Evolutionary conservation across 106 monocot genomes (phyloP).

Genomic region (Dendrobium nobile): DNA sequence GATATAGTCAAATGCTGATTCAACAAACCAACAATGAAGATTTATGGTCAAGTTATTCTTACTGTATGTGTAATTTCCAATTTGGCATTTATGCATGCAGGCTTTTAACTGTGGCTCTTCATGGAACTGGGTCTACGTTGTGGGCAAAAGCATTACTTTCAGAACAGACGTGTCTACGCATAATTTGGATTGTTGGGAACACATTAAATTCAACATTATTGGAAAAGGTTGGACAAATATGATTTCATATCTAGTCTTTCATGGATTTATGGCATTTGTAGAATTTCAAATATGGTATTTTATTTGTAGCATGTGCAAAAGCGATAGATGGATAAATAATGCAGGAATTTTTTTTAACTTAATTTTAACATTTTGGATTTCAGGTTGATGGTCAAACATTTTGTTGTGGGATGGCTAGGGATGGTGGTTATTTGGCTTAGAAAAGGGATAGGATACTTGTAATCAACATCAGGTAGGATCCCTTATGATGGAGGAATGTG

Average conservation of each 20-base stretch:
- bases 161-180: constrained; percentile 45
- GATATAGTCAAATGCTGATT: not conserved
- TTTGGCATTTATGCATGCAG: constrained; percentile 26
- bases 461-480: not conserved
- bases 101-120: constrained; percentile 50
- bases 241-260: not conserved
- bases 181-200: constrained; percentile 84
- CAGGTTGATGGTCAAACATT: constrained; percentile 1
- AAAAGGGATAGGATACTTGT: not conserved
- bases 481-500: too few species aligned
- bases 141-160: constrained; percentile 64
- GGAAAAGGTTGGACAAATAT: constrained; percentile 50
- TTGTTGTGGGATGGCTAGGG: not conserved
- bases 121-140: constrained; percentile 30
- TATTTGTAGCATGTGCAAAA: not conserved
- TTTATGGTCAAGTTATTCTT: not conserved
- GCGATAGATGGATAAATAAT: not conserved
- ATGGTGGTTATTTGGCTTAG: not conserved
- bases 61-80: not conserved
- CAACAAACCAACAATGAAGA: not conserved
- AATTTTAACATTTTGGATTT: not conserved
- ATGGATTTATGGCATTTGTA: not conserved
- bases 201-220: constrained; percentile 63
- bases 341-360: not conserved
- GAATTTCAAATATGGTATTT: not conserved